phyloP scores from a whole-genome alignment of 495 filamentous ascomycete genomes.

The Penicillium canescens region DNA sequence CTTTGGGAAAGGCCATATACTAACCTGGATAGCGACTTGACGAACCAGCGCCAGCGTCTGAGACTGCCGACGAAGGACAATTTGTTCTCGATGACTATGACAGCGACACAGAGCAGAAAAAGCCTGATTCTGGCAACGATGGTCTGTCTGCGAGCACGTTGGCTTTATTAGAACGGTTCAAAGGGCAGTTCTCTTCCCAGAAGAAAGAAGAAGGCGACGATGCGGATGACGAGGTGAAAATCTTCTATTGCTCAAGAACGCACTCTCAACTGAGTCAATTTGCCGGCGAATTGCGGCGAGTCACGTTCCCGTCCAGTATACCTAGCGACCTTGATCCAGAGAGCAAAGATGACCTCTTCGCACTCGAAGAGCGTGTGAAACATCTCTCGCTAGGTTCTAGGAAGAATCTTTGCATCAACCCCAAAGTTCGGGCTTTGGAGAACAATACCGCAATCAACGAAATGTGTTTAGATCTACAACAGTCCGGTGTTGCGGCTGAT shows the following conservation, averaged over 20 bases:
- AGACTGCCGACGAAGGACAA: constrained; percentile 60
- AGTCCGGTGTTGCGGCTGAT: constrained; percentile 63
- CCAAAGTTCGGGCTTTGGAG: constrained; percentile 68
- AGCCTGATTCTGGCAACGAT: constrained; percentile 20
- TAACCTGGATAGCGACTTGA: constrained; percentile 32
- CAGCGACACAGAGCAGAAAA: constrained; percentile 54
- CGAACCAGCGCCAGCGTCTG: constrained; percentile 24
- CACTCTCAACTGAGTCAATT: constrained; percentile 96
- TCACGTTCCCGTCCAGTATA: constrained; percentile 67
- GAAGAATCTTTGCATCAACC: constrained; percentile 92
- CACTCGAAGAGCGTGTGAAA: constrained; percentile 66
- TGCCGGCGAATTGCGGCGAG: constrained; percentile 83
- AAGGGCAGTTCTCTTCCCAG: constrained; percentile 31
- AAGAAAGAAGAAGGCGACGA: constrained; percentile 53
- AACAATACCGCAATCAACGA: constrained; percentile 89
- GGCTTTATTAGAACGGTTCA: constrained; percentile 40
- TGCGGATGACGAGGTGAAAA: constrained; percentile 61
- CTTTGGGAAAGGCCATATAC: not conserved
- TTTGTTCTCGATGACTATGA: constrained; percentile 82
- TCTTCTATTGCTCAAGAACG: constrained; percentile 93
- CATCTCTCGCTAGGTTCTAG: constrained; percentile 87
- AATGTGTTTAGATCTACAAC: constrained; percentile 87
- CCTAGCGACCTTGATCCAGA: constrained; percentile 30
- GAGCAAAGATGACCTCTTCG: constrained; percentile 24
- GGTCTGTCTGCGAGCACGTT: constrained; percentile 46